These are phyloP conservation scores for Leishmania major DNA, from an alignment of 208 protist species.

Conservation along the genomic window DNA sequence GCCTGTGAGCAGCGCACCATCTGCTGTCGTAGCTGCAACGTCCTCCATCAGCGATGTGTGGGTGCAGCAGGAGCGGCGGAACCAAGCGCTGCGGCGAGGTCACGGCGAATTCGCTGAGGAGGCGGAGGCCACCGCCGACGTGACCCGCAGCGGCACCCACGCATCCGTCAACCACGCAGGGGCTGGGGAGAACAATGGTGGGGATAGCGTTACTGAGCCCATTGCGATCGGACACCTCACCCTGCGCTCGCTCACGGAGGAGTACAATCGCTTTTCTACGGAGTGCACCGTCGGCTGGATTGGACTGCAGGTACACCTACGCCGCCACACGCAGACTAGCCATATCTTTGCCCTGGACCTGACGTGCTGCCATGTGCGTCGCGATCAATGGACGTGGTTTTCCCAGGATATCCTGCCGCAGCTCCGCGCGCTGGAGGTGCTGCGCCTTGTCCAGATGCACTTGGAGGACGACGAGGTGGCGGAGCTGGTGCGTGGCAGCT, in stretches of 20 bases:
- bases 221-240: slow-evolving; percentile 11
- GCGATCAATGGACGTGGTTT: slow-evolving; percentile 74
- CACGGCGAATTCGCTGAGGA: neutral
- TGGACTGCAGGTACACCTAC: slow-evolving; percentile 45
- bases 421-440: slow-evolving; percentile 46
- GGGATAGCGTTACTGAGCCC: neutral
- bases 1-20: neutral
- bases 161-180: neutral
- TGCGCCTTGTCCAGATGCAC: slow-evolving; percentile 53
- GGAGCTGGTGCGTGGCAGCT: slow-evolving; percentile 52
- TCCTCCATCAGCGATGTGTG: neutral
- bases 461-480: slow-evolving; percentile 57
- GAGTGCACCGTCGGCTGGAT: slow-evolving; percentile 39
- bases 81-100: neutral
- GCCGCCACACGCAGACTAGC: slow-evolving; percentile 39
- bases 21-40: neutral
- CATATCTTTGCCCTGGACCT: slow-evolving; percentile 58
- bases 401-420: slow-evolving; percentile 55
- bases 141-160: neutral
- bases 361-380: slow-evolving; percentile 39
- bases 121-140: neutral
- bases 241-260: slow-evolving; percentile 26
- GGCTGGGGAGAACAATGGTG: neutral
- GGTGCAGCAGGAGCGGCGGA: neutral
- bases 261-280: slow-evolving; percentile 25